Base-by-base conservation (phyloP, 2,329 filamentous ascomycete species). In the Hirsutella minnesotensis region DNA sequence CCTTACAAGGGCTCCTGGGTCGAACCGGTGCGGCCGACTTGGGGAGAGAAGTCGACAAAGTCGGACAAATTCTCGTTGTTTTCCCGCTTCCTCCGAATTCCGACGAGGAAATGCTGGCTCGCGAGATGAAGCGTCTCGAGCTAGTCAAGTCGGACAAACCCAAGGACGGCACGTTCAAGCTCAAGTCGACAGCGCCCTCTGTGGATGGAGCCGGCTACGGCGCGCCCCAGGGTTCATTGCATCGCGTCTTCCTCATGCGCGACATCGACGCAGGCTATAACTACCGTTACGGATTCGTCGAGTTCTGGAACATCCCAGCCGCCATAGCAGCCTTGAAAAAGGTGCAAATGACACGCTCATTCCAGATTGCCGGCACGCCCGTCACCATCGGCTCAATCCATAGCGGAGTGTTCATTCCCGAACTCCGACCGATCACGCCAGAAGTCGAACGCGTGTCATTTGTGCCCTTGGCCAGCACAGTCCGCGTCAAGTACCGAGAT, bases 241-340 rank as follows among this genome's bases (percentile, higher is more conserved):
- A 83, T 47, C 78, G 86, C 41, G 78, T 92, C 2, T 76, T 92
- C 47, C 65, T 94, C 21, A 80, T 92, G 53, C 77, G 86, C 43
- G 83, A 90, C 55, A 73, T 79, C 37, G 71, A 69, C 46, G 82
- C 72, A 4, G 75, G 86, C 43, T 80, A 85, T 46, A 86, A 81
- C 41, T 85, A 84, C 71, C 77, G 81, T 50, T 94, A 86, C 53
- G 86, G 86, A 0, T 94, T 94, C 60, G 86, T 81, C 1, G 86
- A 94, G 59, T 94, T 89, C 56, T 81, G 77, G 52, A 83, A 77
- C 0, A 67, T 86, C 16, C 78, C 83, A 57, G 85, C 92, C 58
- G 84, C 86, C 2, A 73, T 80, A 57, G 81, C 79, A 19, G 86
- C 86, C 4, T 65, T 89, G 55, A 70, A 73, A 19, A 86, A 86